These are phyloP conservation scores for Debaryomyces robertsiae DNA, from an alignment of 1,139 yeast species.

Conservation along the genomic window DNA sequence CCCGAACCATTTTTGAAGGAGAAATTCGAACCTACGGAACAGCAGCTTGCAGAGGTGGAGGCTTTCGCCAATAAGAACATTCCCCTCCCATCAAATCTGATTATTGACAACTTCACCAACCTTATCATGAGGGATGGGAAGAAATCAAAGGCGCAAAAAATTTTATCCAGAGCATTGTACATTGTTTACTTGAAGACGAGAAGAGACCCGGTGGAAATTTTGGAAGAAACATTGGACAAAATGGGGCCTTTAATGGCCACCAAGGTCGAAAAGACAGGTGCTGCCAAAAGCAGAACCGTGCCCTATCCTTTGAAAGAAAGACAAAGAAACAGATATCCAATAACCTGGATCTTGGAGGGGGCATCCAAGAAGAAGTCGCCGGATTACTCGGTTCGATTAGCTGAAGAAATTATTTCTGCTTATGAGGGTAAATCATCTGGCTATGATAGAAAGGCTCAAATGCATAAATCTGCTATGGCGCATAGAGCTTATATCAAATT, in stretches of 20 bases:
- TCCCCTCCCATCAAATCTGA: conserved; percentile 68
- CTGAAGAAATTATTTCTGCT: conserved; percentile 84
- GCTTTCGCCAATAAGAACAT: conserved; percentile 53
- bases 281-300: conserved; percentile 76
- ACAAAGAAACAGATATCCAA: conserved; percentile 84
- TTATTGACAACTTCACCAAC: conserved; percentile 76
- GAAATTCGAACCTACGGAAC: conserved; percentile 56
- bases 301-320: conserved; percentile 83
- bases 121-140: conserved; percentile 93
- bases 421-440: conserved; percentile 80
- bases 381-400: conserved; percentile 83
- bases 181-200: conserved; percentile 73
- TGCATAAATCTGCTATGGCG: conserved; percentile 84
- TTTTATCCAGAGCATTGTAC: conserved; percentile 76
- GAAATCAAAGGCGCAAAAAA: conserved; percentile 77
- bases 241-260: conserved; percentile 86
- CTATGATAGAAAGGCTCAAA: conserved; percentile 77
- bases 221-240: conserved; percentile 74
- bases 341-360: conserved; percentile 87
- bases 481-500: conserved; percentile 73
- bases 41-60: conserved; percentile 60
- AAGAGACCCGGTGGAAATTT: conserved; percentile 72
- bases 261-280: conserved; percentile 78
- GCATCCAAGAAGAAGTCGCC: conserved; percentile 76
- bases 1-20: conserved; percentile 41